A percentile compares a stretch with the other conserved stretches of the same genome.
Conservation (phyloP, 1,284 basidiomycete species). For the Exsudoporus floridanus region DNA sequence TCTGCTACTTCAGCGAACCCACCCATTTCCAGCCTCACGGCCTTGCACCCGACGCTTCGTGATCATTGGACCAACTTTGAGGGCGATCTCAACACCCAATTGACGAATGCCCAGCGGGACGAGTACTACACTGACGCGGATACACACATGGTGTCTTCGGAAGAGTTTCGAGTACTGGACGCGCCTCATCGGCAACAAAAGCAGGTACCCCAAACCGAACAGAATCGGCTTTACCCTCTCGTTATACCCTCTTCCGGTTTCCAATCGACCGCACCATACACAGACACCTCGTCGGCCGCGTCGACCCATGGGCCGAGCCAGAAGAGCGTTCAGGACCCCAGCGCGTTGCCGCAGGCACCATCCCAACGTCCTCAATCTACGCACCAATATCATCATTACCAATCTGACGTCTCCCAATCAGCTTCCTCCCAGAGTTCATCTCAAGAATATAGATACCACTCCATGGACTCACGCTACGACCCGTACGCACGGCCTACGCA, state of each 20-base stretch:
- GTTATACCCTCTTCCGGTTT: constrained; percentile 17
- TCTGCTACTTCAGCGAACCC: background rate
- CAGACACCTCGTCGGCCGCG: background rate
- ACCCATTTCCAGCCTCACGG: constrained; percentile 36
- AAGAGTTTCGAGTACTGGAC: constrained; percentile 1
- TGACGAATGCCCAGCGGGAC: constrained; percentile 43
- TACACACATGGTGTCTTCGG: constrained; percentile 33
- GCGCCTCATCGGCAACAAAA: background rate
- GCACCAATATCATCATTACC: constrained; percentile 11
- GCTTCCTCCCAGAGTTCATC: constrained; percentile 22
- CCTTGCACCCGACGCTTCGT: constrained; percentile 59
- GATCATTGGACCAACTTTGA: constrained; percentile 60
- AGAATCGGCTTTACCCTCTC: constrained; percentile 16
- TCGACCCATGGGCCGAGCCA: constrained; percentile 5
- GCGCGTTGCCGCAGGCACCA: constrained; percentile 3
- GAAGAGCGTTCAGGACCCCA: constrained; percentile 5
- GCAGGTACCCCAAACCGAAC: constrained; percentile 8
- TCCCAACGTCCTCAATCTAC: constrained; percentile 4
- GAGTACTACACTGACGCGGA: constrained; percentile 39
- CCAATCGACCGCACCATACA: constrained; percentile 8
- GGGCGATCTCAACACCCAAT: constrained; percentile 53
- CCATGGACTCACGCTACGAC: constrained; percentile 7
- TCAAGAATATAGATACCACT: constrained; percentile 24
- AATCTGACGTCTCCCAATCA: constrained; percentile 15
- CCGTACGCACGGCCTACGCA: constrained; percentile 12